Percentiles rank a stretch among this genome's conserved stretches.
phyloP scores from a whole-genome alignment of 2,329 filamentous ascomycete species.

The Pseudogymnoascus sp. region DNA sequence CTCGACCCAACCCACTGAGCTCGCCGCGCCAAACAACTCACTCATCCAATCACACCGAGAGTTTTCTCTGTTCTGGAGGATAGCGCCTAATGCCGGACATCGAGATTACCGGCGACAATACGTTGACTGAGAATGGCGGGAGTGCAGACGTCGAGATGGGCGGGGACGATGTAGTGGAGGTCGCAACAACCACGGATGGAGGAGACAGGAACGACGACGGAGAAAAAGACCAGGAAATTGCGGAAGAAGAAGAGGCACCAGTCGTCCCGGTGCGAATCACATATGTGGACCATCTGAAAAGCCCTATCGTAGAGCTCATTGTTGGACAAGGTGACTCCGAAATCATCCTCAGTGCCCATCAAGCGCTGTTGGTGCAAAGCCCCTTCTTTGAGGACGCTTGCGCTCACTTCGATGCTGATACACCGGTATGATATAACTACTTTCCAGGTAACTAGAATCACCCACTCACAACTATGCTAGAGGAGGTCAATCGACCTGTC shows the following conservation, averaged over 20 bases:
- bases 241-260: slow-evolving; percentile 16
- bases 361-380: slow-evolving; percentile 66
- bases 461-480: slow-evolving; percentile 26
- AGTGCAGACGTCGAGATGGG: slow-evolving; percentile 26
- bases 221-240: slow-evolving; percentile 20
- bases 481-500: slow-evolving; percentile 63
- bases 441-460: neutral
- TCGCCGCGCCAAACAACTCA: neutral
- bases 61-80: neutral
- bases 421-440: slow-evolving; percentile 18
- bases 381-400: slow-evolving; percentile 66
- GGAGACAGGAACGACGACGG: slow-evolving; percentile 15
- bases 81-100: slow-evolving; percentile 20
- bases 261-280: slow-evolving; percentile 19
- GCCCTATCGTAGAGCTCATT: slow-evolving; percentile 62
- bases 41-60: neutral
- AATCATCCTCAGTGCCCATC: slow-evolving; percentile 69
- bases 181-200: slow-evolving; percentile 16
- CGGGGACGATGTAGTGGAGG: slow-evolving; percentile 23
- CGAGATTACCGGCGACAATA: slow-evolving; percentile 16
- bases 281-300: slow-evolving; percentile 57
- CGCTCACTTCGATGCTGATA: slow-evolving; percentile 53
- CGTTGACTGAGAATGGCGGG: slow-evolving; percentile 13
- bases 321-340: slow-evolving; percentile 54
- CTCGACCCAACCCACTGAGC: neutral